phyloP scores from a whole-genome alignment of 129 eudicot species.

The Flaveria bidentis region DNA sequence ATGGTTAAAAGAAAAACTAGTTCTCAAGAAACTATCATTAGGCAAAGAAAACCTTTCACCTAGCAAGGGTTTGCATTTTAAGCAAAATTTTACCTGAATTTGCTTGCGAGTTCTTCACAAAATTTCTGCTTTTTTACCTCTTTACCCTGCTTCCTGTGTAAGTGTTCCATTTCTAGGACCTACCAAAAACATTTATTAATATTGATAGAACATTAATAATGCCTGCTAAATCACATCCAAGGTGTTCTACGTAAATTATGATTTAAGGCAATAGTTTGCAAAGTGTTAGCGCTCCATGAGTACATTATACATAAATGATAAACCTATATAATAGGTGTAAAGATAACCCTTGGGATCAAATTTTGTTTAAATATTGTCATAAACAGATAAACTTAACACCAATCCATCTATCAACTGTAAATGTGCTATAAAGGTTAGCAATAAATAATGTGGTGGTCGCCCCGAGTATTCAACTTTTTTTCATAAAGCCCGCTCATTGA shows the following conservation, averaged over 20 bases:
- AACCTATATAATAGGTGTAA: not conserved
- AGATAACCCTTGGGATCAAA: not conserved
- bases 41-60: not conserved
- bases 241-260: not conserved
- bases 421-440: slow-evolving; percentile 2
- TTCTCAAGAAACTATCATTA: slow-evolving; percentile 18
- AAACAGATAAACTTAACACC: not conserved
- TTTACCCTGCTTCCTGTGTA: slow-evolving; percentile 47
- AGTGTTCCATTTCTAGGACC: slow-evolving; percentile 62
- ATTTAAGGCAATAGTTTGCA: not conserved
- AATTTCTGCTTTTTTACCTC: slow-evolving; percentile 43
- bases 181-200: slow-evolving; percentile 21
- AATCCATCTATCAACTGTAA: not conserved
- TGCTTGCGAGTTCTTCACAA: slow-evolving; percentile 67
- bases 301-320: not conserved
- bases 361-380: not conserved
- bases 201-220: not conserved
- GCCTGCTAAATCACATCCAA: slow-evolving; percentile 1
- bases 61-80: not conserved
- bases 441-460: not conserved
- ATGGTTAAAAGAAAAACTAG: slow-evolving; percentile 1
- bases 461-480: not conserved
- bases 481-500: not conserved
- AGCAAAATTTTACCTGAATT: slow-evolving; percentile 53
- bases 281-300: not conserved